Base-by-base conservation (phyloP, 805 yeast species). In the Candida methanosorbosa region DNA sequence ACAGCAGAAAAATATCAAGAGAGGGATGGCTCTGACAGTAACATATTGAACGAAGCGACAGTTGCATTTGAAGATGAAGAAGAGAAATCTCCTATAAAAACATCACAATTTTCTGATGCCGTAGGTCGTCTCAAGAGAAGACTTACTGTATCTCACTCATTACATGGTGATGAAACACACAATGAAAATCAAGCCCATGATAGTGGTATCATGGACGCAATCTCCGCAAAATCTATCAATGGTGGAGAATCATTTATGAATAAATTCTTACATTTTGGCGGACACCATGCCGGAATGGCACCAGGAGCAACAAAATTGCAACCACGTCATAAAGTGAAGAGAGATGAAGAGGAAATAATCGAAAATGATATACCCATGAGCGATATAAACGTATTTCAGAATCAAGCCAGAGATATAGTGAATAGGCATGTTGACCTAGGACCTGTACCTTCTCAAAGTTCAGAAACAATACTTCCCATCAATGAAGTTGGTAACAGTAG, bases 361-460 rank as follows among this genome's bases (percentile, higher is more conserved):
- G 54, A 43, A 15, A 49, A 48, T 34, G 51, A 48, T 12, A 36
- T 72, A 11, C 76, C 71, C 38, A 46, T 71, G 62, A 57, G 56
- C 30, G 64, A 66, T 31, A 61, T 65, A 26, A 66, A 58, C 4
- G 55, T 60, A 22, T 54, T 70, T 22, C 63, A 64, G 19, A 60
- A 64, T 25, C 79, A 77, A 41, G 85, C 84, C 1, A 63, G 64
- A 34, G 67, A 68, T 21, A 59, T 78, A 38, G 69, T 78, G 6
- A 58, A 64, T 18, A 63, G 66, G 6, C 81, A 76, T 50, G 61
- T 64, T 12, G 32, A 35, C 5, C 29, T 29, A 58, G 64, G 7
- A 52, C 52, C 37, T 23, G 7, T 27, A 8, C 9, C 32, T 4
- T 14, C 57, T 61, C 6, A 66, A 64, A 2, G 67, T 66, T 1